A percentile compares a stretch with the other conserved stretches of the same genome.
phyloP scores from a whole-genome alignment of 1,284 basidiomycete species.

The Pyrrhoderma noxium region DNA sequence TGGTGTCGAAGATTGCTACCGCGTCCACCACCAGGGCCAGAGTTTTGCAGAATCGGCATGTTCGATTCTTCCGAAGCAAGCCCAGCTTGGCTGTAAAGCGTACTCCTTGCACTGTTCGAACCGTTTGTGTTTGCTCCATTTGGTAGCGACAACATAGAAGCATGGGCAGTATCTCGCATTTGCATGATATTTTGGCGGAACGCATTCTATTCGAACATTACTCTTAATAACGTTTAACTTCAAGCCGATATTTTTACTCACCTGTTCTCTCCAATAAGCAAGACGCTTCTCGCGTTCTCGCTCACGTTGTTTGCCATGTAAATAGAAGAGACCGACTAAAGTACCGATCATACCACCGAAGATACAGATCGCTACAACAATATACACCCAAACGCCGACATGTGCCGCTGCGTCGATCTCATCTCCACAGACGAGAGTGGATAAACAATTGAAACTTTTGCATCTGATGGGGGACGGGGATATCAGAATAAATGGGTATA shows the following conservation, averaged over 20 bases:
- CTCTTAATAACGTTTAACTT: constrained; percentile 5
- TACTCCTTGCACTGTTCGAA: constrained; percentile 39
- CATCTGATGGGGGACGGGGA: constrained; percentile 42
- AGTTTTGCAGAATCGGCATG: constrained; percentile 42
- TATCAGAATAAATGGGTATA: constrained; percentile 8
- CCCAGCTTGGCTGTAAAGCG: constrained; percentile 40
- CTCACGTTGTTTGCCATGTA: constrained; percentile 66
- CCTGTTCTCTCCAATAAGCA: constrained; percentile 86
- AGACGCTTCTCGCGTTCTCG: constrained; percentile 72
- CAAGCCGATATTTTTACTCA: constrained; percentile 25
- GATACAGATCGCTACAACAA: constrained; percentile 66
- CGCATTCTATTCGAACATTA: constrained; percentile 42
- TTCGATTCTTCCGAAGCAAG: constrained; percentile 46
- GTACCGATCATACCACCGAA: constrained; percentile 65
- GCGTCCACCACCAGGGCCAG: constrained; percentile 29
- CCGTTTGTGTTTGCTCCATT: constrained; percentile 28
- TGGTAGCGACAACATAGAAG: constrained; percentile 51
- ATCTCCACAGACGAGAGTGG: constrained; percentile 53
- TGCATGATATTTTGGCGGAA: constrained; percentile 72
- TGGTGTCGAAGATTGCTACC: constrained; percentile 50
- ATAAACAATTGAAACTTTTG: constrained; percentile 65
- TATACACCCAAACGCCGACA: constrained; percentile 64
- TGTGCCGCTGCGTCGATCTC: constrained; percentile 56
- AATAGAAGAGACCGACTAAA: constrained; percentile 56
- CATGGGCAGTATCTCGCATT: constrained; percentile 65